Evolutionary conservation across 139 green algal genomes (phyloP).

Genomic region (Micromonas pusilla): DNA sequence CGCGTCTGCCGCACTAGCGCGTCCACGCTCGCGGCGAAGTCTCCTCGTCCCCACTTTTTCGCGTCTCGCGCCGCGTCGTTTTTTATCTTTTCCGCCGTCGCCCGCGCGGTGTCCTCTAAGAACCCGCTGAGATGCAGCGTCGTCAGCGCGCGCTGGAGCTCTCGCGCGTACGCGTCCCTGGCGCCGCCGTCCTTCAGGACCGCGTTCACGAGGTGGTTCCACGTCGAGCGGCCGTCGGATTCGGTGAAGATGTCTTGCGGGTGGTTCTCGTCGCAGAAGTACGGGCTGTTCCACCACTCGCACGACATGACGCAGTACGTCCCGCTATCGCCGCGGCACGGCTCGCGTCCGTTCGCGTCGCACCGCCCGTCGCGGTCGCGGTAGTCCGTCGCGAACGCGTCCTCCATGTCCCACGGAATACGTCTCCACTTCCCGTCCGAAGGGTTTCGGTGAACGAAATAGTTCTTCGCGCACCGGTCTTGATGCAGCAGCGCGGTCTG

Average conservation of each 20-base stretch:
- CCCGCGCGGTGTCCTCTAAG: neutral
- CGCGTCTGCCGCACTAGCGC: neutral
- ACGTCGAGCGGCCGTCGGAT: neutral
- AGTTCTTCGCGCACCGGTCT: slow-evolving; percentile 91
- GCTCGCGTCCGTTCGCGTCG: neutral
- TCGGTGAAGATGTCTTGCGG: slow-evolving; percentile 47
- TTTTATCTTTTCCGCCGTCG: neutral
- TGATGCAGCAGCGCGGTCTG: slow-evolving; percentile 72
- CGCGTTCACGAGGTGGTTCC: neutral
- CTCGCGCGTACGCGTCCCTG: neutral
- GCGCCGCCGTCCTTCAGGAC: neutral
- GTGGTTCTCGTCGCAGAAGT: slow-evolving; percentile 77
- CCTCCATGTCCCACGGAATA: slow-evolving; percentile 70
- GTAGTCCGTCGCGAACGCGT: slow-evolving; percentile 37
- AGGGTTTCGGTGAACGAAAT: slow-evolving; percentile 65
- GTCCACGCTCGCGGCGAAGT: neutral
- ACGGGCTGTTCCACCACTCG: slow-evolving; percentile 76
- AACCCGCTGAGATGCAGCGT: neutral
- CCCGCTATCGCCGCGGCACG: neutral
- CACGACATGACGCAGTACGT: slow-evolving; percentile 44
- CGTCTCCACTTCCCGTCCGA: slow-evolving; percentile 54
- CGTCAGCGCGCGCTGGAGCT: neutral
- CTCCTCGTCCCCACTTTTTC: neutral
- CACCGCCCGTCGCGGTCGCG: neutral
- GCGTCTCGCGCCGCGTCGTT: neutral